Percentiles rank a stretch among this genome's conserved stretches.
phyloP scores from a whole-genome alignment of 352 stramenopile genomes.

The Blastocystis sp. region DNA sequence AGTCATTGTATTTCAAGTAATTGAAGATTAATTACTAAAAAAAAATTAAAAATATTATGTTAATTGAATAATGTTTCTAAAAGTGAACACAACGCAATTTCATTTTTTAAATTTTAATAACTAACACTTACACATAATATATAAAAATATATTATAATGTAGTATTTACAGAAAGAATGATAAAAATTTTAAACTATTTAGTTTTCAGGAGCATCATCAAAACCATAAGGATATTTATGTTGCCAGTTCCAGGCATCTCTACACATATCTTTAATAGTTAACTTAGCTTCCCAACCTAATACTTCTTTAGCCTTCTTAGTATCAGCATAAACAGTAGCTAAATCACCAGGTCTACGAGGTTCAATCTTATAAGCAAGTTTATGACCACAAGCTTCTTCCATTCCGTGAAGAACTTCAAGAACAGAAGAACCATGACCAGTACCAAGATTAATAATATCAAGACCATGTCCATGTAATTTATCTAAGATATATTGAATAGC shows the following conservation, averaged over 20 bases:
- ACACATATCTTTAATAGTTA: conserved; percentile 63
- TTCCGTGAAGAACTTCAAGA: conserved; percentile 61
- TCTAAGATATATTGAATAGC: conserved; percentile 51
- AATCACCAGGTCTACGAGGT: conserved; percentile 53
- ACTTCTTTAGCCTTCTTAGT: conserved; percentile 51
- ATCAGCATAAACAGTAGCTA: conserved; percentile 58
- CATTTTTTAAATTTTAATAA: too few species aligned
- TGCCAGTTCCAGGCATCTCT: conserved; percentile 64
- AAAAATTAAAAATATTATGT: too few species aligned
- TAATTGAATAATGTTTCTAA: too few species aligned
- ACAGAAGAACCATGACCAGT: conserved; percentile 58
- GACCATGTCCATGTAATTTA: conserved; percentile 38
- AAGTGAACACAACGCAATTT: too few species aligned
- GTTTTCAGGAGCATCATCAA: conserved; percentile 25
- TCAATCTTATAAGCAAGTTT: conserved; percentile 46
- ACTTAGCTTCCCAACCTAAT: conserved; percentile 56
- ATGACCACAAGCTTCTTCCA: conserved; percentile 56
- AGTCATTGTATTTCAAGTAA: too few species aligned
- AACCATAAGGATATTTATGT: conserved; percentile 62
- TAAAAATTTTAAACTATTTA: too few species aligned
- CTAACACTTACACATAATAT: too few species aligned
- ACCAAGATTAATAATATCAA: conserved; percentile 58
- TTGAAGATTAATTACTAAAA: too few species aligned
- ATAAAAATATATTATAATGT: too few species aligned
- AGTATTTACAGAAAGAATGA: too few species aligned